Conservation (phyloP, 2,329 filamentous ascomycete genomes). For the Talaromyces albobiverticillius region DNA sequence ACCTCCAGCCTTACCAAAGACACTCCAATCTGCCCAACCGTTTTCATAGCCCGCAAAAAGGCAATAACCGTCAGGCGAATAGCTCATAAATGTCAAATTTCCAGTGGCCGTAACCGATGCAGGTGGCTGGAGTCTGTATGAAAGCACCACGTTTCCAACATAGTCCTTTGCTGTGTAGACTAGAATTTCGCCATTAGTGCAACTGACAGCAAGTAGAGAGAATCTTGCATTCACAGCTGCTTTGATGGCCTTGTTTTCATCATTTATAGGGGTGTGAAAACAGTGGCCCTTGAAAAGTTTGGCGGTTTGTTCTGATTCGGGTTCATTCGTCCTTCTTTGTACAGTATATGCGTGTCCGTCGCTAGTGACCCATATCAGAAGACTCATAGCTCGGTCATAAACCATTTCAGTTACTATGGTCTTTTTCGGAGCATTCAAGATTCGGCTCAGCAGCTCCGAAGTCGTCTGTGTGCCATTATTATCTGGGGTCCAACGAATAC, state of each 20-base stretch:
- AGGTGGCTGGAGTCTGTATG: conserved; percentile 71
- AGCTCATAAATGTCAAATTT: conserved; percentile 68
- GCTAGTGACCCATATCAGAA: conserved; percentile 86
- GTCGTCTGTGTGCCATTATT: conserved; percentile 77
- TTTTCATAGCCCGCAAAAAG: conserved; percentile 89
- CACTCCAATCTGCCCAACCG: conserved; percentile 96
- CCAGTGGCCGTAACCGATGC: conserved; percentile 68
- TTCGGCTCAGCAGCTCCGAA: conserved; percentile 83
- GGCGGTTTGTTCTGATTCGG: conserved; percentile 51
- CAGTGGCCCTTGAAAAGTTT: conserved; percentile 85
- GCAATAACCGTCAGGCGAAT: conserved; percentile 95
- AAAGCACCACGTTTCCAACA: conserved; percentile 83
- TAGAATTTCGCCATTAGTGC: conserved; percentile 71
- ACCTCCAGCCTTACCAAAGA: conserved; percentile 86
- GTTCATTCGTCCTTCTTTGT: conserved; percentile 58
- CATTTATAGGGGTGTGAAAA: conserved; percentile 71
- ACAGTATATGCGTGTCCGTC: conserved; percentile 90
- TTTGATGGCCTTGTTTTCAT: conserved; percentile 62
- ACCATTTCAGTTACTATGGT: conserved; percentile 78
- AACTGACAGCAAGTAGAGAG: conserved; percentile 86
- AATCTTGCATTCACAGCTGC: conserved; percentile 92
- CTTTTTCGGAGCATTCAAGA: conserved; percentile 81
- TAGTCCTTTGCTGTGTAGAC: conserved; percentile 96
- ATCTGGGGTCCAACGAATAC: conserved; percentile 91
- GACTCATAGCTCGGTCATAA: conserved; percentile 92